Base-by-base conservation (phyloP, 192 early-diverging fungal species). In the Backusella tarrabulga region DNA sequence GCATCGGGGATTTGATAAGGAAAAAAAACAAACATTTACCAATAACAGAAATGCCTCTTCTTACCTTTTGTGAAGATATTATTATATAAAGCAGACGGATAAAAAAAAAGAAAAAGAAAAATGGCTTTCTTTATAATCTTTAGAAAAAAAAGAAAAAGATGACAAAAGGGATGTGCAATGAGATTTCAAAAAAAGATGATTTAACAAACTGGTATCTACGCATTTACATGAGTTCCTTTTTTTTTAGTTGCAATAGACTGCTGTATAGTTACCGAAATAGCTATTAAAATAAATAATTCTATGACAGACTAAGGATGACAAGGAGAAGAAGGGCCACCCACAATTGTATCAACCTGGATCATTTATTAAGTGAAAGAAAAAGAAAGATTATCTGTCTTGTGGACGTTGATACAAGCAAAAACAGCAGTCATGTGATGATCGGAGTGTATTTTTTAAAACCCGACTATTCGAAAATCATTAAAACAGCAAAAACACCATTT, bases 291-390 rank as follows among this genome's bases (percentile, higher is more conserved):
- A 21, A 70, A 36, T 19, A 19, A 14, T 63, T 63, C 8, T 63
- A 63, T 63, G 23, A 0, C 26, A 0, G 56, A 63, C 26, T 63
- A 63, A 63, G 56, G 56, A 63, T 23, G 56, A 63, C 56, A 63
- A 63, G 23, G 12, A 63, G 11, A 63, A 63, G 26, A 63, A 29
- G 56, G 12, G 56, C 68, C 35, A 36, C 34, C 68, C 40, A 41
- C 40, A 70, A 38, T 23, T 21, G 23, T 40, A 70, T 73, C 46
- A 73, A 46, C 72, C 50, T 11, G 72, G 72, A 73, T 73, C 72
- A 73, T 52, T 73, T 50, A 73, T 73, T 44, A 73, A 73, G 46
- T 54, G 72, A 35, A 36, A 73, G 34, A 73, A 73, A 15, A 73
- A 35, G n/a, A 73, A 73, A n/a, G 56, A n/a, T 21, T 14, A 38